Evolutionary conservation across 306 rosid genomes (phyloP).

Genomic region (Pachyrhizus erosus): DNA sequence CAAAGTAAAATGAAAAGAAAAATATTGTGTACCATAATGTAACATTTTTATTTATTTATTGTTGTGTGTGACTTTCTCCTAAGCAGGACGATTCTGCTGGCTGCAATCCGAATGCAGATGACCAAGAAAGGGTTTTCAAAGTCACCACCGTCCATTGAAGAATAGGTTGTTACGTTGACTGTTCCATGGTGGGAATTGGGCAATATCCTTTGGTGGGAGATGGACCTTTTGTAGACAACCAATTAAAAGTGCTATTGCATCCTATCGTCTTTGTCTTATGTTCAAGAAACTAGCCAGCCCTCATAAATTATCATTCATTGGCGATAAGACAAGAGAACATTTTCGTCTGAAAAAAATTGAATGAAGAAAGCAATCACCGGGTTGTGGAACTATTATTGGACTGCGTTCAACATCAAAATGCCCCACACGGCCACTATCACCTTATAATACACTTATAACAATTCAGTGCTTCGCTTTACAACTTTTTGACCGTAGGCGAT

Average conservation of each 20-base stretch:
- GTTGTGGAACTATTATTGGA: not conserved
- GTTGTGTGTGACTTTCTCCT: no score
- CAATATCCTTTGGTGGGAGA: not conserved
- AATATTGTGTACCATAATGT: not conserved
- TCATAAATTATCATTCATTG: not conserved
- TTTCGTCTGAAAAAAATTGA: not conserved
- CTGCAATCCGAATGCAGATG: not conserved
- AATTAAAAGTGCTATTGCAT: no score
- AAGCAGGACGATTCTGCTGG: no score
- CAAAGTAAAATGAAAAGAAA: no score
- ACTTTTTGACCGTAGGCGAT: no score
- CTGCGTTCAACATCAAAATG: not conserved
- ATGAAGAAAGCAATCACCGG: not conserved
- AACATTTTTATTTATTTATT: no score
- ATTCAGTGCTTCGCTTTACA: no score
- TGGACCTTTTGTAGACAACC: not conserved
- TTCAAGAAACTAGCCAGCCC: not conserved
- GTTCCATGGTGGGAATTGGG: not conserved
- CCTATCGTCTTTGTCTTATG: not conserved
- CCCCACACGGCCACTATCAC: not conserved
- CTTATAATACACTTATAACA: no score
- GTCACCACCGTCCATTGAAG: conserved; percentile 12
- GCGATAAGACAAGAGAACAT: not conserved
- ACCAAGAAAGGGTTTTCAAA: not conserved
- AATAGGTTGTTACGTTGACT: not conserved